Evolutionary conservation across 371 early-diverging fungal species (phyloP).

Genomic region (Dipsacomyces acuminosporus): DNA sequence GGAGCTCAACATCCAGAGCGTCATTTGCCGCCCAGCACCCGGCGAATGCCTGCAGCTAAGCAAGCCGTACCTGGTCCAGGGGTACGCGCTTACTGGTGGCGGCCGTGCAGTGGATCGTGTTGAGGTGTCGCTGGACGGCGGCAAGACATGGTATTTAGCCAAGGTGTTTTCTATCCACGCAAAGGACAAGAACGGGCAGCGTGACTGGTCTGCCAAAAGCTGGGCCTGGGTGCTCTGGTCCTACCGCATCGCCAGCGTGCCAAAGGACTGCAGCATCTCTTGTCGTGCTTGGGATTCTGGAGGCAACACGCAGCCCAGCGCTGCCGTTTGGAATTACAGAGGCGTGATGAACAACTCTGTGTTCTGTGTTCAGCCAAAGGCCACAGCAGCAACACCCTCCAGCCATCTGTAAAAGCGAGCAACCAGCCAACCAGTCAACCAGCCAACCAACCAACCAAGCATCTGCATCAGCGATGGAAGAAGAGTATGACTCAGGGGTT

Average conservation of each 20-base stretch:
- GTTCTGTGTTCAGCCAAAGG: conserved; percentile 51
- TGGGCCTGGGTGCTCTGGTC: conserved; percentile 78
- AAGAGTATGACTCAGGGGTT: no score
- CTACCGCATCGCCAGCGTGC: conserved; percentile 49
- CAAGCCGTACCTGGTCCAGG: conserved; percentile 50
- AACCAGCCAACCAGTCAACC: background rate
- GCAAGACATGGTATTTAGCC: conserved; percentile 68
- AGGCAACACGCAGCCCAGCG: conserved; percentile 68
- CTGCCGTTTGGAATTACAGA: conserved; percentile 74
- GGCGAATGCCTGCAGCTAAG: conserved; percentile 19
- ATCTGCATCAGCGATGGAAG: no score
- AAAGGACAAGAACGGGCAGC: conserved; percentile 21
- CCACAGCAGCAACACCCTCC: background rate
- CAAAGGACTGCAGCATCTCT: conserved; percentile 52
- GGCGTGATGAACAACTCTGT: conserved; percentile 82
- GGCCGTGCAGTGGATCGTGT: conserved; percentile 69
- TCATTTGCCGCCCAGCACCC: conserved; percentile 55
- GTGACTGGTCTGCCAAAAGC: conserved; percentile 39
- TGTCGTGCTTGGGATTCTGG: conserved; percentile 72
- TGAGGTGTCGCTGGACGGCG: conserved; percentile 74
- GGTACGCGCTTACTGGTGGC: conserved; percentile 75
- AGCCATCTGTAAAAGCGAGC: conserved; percentile 9
- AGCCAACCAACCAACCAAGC: no score
- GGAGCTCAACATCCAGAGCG: conserved; percentile 66
- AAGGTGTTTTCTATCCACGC: conserved; percentile 47